These are phyloP conservation scores for Rhizopus stolonifer DNA, from an alignment of 371 early-diverging fungal genomes.

Conservation along the genomic window DNA sequence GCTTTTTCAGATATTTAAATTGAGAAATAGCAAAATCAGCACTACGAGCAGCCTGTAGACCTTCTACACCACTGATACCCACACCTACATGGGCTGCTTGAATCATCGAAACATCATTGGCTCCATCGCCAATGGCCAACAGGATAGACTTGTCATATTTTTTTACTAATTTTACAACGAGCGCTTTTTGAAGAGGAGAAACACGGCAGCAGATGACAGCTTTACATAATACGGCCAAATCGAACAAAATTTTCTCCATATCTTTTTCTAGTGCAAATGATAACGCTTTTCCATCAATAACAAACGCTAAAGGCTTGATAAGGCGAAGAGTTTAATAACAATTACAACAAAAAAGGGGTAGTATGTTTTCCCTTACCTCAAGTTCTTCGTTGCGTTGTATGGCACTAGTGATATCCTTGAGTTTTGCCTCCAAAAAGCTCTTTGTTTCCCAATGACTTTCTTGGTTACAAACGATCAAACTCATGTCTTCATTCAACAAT, in stretches of 20 bases:
- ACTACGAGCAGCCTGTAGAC: constrained; percentile 94
- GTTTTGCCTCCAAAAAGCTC: constrained; percentile 73
- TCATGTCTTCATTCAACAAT: constrained; percentile 83
- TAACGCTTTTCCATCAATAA: constrained; percentile 73
- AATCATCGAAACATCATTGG: constrained; percentile 99
- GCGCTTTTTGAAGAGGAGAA: constrained; percentile 91
- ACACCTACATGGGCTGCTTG: constrained; percentile 96
- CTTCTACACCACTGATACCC: constrained; percentile 97
- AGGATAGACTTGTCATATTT: constrained; percentile 71
- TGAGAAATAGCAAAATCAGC: constrained; percentile 96
- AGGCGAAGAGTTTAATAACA: background rate
- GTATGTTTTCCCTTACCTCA: constrained; percentile 35
- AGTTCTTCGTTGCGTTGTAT: constrained; percentile 59
- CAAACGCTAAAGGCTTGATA: constrained; percentile 59
- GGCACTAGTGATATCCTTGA: constrained; percentile 65
- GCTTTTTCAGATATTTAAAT: constrained; percentile 86
- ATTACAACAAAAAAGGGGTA: background rate
- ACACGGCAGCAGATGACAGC: constrained; percentile 93
- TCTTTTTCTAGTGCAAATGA: constrained; percentile 74
- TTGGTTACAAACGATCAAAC: constrained; percentile 80
- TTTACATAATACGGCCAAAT: constrained; percentile 77
- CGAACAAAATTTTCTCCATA: constrained; percentile 68
- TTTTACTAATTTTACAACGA: constrained; percentile 90
- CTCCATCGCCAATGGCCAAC: constrained; percentile 97
- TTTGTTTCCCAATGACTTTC: constrained; percentile 79